Conservation (phyloP, 75 land plant genomes). For the Picea sitchensis region DNA sequence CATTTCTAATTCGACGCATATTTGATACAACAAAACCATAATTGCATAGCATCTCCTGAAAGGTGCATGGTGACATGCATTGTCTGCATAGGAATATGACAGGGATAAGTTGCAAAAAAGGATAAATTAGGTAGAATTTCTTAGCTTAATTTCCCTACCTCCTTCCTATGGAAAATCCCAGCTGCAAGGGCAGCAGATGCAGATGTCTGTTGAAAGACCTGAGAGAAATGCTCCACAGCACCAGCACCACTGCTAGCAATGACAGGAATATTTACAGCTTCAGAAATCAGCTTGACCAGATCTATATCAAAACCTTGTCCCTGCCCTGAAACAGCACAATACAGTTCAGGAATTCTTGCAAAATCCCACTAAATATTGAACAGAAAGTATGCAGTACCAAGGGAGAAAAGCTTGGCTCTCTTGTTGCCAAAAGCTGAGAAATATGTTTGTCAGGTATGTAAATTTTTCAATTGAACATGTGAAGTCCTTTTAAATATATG, state of each 20-base stretch:
- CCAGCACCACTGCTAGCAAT: conserved; percentile 99
- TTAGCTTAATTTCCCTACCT: conserved; percentile 44
- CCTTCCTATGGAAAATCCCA: conserved; percentile 95
- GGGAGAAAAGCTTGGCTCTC: background rate
- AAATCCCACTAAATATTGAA: background rate
- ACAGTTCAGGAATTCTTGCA: background rate
- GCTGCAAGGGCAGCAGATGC: conserved; percentile 99
- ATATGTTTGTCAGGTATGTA: background rate
- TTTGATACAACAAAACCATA: no score
- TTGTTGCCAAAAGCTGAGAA: no score
- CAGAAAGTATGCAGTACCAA: background rate
- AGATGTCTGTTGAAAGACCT: conserved; percentile 77
- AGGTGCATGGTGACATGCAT: no score
- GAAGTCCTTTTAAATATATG: background rate
- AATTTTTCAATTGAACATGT: background rate
- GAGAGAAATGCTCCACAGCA: conserved; percentile 72
- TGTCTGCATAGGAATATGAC: no score
- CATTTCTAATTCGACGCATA: no score
- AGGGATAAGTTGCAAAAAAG: no score
- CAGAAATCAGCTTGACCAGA: conserved; percentile 72
- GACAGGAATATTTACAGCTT: conserved; percentile 91
- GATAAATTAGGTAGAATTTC: no score
- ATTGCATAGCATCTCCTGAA: no score
- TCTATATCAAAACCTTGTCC: conserved; percentile 92
- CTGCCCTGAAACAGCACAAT: conserved; percentile 62